Evolutionary conservation across 2,329 filamentous ascomycete genomes (phyloP).

Genomic region (Aurifilum marmelostoma): DNA sequence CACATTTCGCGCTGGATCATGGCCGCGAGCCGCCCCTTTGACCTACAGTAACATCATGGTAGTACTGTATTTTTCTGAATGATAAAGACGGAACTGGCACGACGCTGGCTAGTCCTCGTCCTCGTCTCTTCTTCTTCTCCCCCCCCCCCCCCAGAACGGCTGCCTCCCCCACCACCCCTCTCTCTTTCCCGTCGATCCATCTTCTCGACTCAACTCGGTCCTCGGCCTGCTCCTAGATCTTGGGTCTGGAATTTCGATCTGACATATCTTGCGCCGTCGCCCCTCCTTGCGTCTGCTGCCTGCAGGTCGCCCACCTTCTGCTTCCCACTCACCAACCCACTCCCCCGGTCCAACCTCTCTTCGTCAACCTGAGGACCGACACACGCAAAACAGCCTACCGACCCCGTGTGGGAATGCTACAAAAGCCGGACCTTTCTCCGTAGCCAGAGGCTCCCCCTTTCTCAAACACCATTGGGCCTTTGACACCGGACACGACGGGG

Average conservation of each 20-base stretch:
- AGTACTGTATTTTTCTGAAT: background rate
- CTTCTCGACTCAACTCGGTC: background rate
- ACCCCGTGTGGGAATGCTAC: conserved; percentile 8
- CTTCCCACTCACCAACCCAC: background rate
- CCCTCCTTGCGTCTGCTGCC: conserved; percentile 15
- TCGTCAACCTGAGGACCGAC: conserved; percentile 16
- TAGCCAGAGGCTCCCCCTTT: conserved; percentile 5
- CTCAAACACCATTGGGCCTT: conserved; percentile 15
- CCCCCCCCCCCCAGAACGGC: background rate
- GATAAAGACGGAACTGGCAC: conserved; percentile 19
- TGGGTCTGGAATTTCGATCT: background rate
- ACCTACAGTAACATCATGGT: conserved; percentile 9
- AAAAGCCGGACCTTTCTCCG: conserved; percentile 12
- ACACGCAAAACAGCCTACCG: conserved; percentile 6
- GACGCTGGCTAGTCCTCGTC: conserved; percentile 18
- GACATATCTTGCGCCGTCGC: conserved; percentile 16
- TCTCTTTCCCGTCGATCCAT: background rate
- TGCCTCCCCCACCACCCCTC: background rate
- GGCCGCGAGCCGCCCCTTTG: conserved; percentile 28
- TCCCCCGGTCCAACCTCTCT: background rate
- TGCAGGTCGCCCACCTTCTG: conserved; percentile 2
- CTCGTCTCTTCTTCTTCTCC: conserved; percentile 9
- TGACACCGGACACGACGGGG: background rate
- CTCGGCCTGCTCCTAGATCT: background rate
- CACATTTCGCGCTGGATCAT: conserved; percentile 17